Evolutionary conservation across 495 filamentous ascomycete genomes (phyloP), one percentile per base, ranked within the genome.

Genomic region (Penicillium coffeae): DNA sequence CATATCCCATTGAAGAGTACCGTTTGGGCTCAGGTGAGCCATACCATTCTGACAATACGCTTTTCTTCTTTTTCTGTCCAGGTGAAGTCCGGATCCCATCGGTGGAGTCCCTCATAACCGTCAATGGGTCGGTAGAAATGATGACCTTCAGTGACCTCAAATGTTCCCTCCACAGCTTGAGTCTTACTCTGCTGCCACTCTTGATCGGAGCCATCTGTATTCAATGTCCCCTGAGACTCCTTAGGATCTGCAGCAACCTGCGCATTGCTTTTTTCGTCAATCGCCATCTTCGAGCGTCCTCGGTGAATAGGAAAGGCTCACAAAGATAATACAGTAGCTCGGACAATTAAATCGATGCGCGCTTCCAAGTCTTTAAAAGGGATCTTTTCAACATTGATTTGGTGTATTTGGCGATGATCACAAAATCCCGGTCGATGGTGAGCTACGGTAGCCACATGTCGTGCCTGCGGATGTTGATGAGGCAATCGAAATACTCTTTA

Each of bases 11-110:
- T n/a, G n/a, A n/a, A n/a, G n/a, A n/a, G n/a, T n/a, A n/a, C n/a
- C n/a, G n/a, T n/a, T n/a, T n/a, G n/a, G n/a, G n/a, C n/a, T n/a
- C n/a, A n/a, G n/a, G 8, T 38, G 14, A 18, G 1, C 32, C 20
- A 4, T 32, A 57, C 50, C 42, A 47, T 57, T 35, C 54, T 36
- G 2, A 57, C 54, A 33, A 57, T 42, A 0, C 10, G 36, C 15
- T 74, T 75, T 59, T 88, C 85, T 55, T 87, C 84, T 16, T 71
- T 54, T 56, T 75, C 71, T 0, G 77, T 76, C 85, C 84, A 88
- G 45, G 77, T 60, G 25, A 78, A 79, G 0, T 72, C 62, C 0
- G 85, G 81, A 42, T 87, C 82, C 54, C 79, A 87, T n/a, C 84
- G 76, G 60, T 87, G 82, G 5, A 63, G 50, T 2, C 81, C 80